phyloP scores from a whole-genome alignment of 305 asterid species.

The Rubia balearica region DNA sequence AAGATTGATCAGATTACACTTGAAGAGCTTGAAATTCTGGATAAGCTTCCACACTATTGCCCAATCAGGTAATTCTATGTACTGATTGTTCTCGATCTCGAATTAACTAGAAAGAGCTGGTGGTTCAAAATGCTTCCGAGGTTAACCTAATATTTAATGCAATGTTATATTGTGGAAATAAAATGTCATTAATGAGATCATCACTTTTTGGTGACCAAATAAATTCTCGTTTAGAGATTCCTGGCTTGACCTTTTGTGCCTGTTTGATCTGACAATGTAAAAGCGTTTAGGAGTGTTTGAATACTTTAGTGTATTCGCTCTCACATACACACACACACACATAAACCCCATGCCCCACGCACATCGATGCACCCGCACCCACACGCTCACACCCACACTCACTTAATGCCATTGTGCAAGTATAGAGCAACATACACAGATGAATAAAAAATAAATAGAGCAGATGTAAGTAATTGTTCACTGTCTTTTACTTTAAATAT shows the following conservation, averaged over 20 bases:
- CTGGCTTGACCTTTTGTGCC: not conserved
- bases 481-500: not conserved
- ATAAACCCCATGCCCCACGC: not conserved
- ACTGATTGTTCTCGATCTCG: conserved; percentile 10
- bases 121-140: not conserved
- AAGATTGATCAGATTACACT: conserved; percentile 95
- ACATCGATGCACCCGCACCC: not conserved
- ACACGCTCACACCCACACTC: not conserved
- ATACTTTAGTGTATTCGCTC: not conserved
- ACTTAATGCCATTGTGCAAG: too few relatives aligned
- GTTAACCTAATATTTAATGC: not conserved
- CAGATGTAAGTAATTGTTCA: not conserved
- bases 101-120: not conserved
- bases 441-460: not conserved
- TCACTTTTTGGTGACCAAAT: not conserved
- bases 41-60: conserved; percentile 95
- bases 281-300: not conserved
- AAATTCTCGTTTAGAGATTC: not conserved
- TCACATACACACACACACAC: not conserved
- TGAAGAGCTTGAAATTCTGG: conserved; percentile 93
- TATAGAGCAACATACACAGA: not conserved
- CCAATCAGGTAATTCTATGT: conserved; percentile 65
- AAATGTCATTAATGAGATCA: not conserved
- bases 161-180: not conserved
- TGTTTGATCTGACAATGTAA: not conserved